Base-by-base conservation (phyloP, 2,329 filamentous ascomycete species). In the Dactylella cylindrospora region DNA sequence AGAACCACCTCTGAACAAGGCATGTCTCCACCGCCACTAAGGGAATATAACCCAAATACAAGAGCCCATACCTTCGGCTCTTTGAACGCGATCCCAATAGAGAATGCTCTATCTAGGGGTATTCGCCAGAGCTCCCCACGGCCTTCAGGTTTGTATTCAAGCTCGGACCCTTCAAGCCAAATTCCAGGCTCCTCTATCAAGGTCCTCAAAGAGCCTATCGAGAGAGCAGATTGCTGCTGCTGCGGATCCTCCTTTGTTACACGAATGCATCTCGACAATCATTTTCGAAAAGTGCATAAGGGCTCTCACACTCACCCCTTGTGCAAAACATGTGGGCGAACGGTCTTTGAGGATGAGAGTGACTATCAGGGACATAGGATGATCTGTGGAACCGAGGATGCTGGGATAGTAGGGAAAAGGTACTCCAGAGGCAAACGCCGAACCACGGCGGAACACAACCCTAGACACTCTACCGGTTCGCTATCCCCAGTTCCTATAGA, bases 201-300 rank as follows among this genome's bases (percentile, higher is more conserved):
- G 25, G 10, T 39, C 3, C 10, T 50, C 12, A 39, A 17, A 35
- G 31, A 22, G 4, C 38, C 43, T 9, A 33, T 33, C 7, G 43
- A 36, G 10, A n/a, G 19, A 3, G 46, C 50, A 12, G 36, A 53
- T n/a, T 62, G 57, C 20, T 62, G 57, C 22, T 62, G 49, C 32
- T 62, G 57, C 20, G 15, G 45, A 7, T 28, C 35, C 3, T 28
- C 20, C 4, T 62, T 62, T 33, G 40, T 54, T 19, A 25, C 20
- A 19, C 15, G 38, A 8, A 8, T 25, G 10, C 43, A 46, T 13
- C 38, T 62, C 2, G 35, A 36, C 43, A 26, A 7, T 7, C 57
- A 62, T 17, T 62, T 62, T 19, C 12, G 29, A 3, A 50, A 19
- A 17, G 25, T 33, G 4, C 57, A 62, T 22, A 62, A 49, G 29